Percentiles rank a stretch among this genome's conserved stretches.
Evolutionary conservation across 371 early-diverging fungal species (phyloP).

Genomic region (Furculomyces boomerangus): DNA sequence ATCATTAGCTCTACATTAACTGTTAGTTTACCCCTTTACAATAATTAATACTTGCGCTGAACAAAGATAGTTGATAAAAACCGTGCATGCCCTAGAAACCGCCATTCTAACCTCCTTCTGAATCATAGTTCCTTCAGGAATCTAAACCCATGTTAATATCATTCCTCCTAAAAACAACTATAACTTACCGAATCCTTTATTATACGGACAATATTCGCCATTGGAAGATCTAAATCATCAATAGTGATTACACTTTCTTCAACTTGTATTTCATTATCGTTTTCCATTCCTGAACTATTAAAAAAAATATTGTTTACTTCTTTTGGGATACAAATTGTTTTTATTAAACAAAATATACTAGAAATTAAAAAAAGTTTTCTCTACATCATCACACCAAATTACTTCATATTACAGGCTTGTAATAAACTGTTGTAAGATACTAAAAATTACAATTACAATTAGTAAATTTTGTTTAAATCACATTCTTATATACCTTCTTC

Average conservation of each 20-base stretch:
- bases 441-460: conserved; percentile 8
- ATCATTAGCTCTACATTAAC: not conserved
- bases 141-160: not conserved
- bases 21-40: not conserved
- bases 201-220: not conserved
- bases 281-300: too few species aligned
- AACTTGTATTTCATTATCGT: not conserved
- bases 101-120: conserved; percentile 2
- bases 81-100: conserved; percentile 1
- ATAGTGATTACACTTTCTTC: not conserved
- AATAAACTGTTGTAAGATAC: conserved; percentile 66
- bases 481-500: conserved; percentile 67
- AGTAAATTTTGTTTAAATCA: conserved; percentile 16
- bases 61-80: conserved; percentile 3
- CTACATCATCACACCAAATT: too few species aligned
- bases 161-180: not conserved
- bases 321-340: too few species aligned
- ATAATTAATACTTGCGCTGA: not conserved
- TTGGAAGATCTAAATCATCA: conserved; percentile 1
- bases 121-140: conserved; percentile 3
- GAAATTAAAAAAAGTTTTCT: too few species aligned
- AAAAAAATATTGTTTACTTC: too few species aligned
- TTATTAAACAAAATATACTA: too few species aligned
- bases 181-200: not conserved
- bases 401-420: conserved; percentile 40